Base-by-base conservation (phyloP, 257 asterid species). In the Lycium barbarum region DNA sequence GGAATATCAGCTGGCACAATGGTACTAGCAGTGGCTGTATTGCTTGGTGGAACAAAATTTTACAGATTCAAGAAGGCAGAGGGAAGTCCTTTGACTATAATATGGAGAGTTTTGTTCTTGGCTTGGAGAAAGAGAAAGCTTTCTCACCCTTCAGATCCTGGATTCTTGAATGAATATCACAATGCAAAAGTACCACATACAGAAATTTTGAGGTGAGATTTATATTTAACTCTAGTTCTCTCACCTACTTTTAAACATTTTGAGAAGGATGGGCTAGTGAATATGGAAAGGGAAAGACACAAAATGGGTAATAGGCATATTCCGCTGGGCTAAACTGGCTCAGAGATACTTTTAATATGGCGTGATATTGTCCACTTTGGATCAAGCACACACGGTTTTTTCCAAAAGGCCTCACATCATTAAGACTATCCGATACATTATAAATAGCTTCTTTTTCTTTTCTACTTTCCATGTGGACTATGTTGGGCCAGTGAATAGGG, bases 121-220 rank as follows among this genome's bases (percentile, higher is more conserved):
- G 62, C 86, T 61, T 84, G 79, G 36, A 73, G 65, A 38, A 84
- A 84, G 20, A 20, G 82, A 15, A 78, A 78, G 18, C 62, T 33
- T 22, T 40, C 63, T 47, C 81, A 86, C 85, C 97, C 97, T 63
- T 57, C 90, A 4, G 85, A 89, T 15, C 85, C 84, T 1, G 74
- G 83, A 9, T 45, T 89, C 88, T 84, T 92, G 92, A 91, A 95
- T 87, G 96, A 88, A 80, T 92, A 87, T 43, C 61, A 92, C 81
- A 80, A 1, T 63, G 92, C 95, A 7, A 80, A 85, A 6, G 90
- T 92, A 70, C 90, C 94, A 54, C 93, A 91, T 61, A 85, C 95
- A 0, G 80, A 89, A 40, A 89, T 83, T 81, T 89, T 91, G 43
- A 91, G 91, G 96, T 93, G 78, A 40, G 78, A 68, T 36, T 68